Evolutionary conservation across 108 stramenopile species (phyloP), one percentile per base, ranked within the genome.

Genomic region (Skeletonema tropicum): DNA sequence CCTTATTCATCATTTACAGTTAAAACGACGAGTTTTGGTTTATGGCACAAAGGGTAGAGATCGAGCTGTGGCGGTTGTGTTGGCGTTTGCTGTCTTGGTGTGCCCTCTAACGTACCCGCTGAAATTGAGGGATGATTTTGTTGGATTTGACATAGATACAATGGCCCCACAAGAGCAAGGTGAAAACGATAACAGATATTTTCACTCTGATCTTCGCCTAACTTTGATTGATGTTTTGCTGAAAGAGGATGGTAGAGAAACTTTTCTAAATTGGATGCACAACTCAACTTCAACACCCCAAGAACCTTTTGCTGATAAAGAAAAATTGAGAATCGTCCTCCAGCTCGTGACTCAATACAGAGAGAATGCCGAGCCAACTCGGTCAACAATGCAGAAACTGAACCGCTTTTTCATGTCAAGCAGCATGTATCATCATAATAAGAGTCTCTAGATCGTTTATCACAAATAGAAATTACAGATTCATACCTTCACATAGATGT

Each of bases 11-110:
- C 88, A 90, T 66, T 33, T 83, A 10, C 39, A 72, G 58, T 52
- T 64, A 29, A 68, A 64, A 7, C 29, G 84, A 26, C 69, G 88
- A 23, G 82, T 92, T 13, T 67, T 94, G 52, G 83, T 94, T 0
- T 89, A 94, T 68, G 89, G 93, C 68, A 89, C 89, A 62, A 90
- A 94, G 68, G 93, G 93, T 3, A 85, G 77, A 70, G 93, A 94
- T 82, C 88, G 89, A 33, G 88, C 88, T 13, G 93, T 94, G 26
- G 93, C 89, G 33, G 70, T 94, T 9, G 89, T 74, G 0, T 63
- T 92, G 77, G 86, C 88, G 26, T 46, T 83, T 5, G 68, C 87
- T 15, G 49, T 64, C 12, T 19, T 90, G 13, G 65, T 49, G 7
- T 92, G 85, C 36, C 64, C 63, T 4, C 66, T 48, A 0, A 42